Conservation (phyloP, 1,284 basidiomycete species). For the Naganishia albida region DNA sequence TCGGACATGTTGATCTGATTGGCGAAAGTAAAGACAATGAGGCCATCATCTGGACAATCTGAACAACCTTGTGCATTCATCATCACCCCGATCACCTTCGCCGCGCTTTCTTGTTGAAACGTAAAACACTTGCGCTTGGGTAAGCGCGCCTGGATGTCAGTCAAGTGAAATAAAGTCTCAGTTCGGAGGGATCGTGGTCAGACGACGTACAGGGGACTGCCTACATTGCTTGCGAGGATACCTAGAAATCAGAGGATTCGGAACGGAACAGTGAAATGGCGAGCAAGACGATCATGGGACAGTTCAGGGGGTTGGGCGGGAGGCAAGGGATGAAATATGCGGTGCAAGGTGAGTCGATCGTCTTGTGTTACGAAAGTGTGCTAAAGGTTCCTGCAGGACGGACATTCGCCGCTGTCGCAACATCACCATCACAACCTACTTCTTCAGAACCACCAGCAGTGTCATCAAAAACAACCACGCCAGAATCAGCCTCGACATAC, state of each 20-base stretch:
- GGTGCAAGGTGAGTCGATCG: constrained; percentile 1
- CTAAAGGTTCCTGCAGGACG: constrained; percentile 13
- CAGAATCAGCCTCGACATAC: constrained; percentile 42
- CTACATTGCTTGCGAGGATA: neutral
- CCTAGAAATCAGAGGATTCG: neutral
- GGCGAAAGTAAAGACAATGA: neutral
- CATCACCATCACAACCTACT: constrained; percentile 14
- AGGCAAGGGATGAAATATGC: too few relatives aligned
- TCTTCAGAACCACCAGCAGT: constrained; percentile 9
- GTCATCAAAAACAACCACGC: constrained; percentile 29
- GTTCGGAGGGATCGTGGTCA: too few relatives aligned
- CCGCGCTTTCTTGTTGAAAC: neutral
- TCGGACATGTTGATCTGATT: constrained; percentile 7
- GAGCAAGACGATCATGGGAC: too few relatives aligned
- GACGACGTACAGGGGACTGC: neutral
- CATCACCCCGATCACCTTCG: constrained; percentile 17
- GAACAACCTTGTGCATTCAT: constrained; percentile 1
- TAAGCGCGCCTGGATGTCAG: constrained; percentile 11
- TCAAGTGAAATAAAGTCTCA: too few relatives aligned
- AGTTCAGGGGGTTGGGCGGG: too few relatives aligned
- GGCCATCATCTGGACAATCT: neutral
- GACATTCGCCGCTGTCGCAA: constrained; percentile 28
- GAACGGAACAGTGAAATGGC: too few relatives aligned
- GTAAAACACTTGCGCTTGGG: constrained; percentile 17
- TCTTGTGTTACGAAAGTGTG: neutral